Evolutionary conservation across 1,139 yeast genomes (phyloP), one percentile per base, ranked within the genome.

Genomic region (Geotrichum restrictum): DNA sequence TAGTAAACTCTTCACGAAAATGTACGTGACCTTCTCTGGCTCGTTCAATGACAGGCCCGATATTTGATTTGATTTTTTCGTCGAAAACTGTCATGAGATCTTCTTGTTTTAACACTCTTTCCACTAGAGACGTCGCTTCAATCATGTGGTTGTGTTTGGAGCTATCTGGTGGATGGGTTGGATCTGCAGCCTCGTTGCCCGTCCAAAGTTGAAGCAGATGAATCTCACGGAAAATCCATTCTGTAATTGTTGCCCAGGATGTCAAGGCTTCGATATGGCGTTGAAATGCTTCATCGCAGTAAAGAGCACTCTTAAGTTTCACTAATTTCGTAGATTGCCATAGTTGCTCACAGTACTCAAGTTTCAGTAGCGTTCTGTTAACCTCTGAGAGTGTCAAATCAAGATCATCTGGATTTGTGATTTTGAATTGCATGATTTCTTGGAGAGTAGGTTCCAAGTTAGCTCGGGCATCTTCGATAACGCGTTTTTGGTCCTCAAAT

Each of bases 321-420:
- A 93, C 84, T 51, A 87, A 93, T 57, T 82, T 84, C 43, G 79
- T 71, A 19, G 89, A 86, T 57, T 88, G 80, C 95, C 96, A 93
- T 45, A 86, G 74, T 49, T 81, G 83, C 62, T 89, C 83, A 37
- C 89, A 82, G 48, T 79, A 76, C 45, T 83, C 89, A 62, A 81
- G 83, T 55, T 79, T 76, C 29, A 80, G 80, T 45, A 93, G 69
- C 1, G 88, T 68, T 2, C 65, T 69, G 37, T 73, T 72, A 1
- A 88, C 89, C 61, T 82, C 85, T 3, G 68, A 68, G 29, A 65
- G 66, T 14, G 53, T 51, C 4, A 41, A 29, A 24, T 66, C 67
- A 3, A 59, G 51, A 36, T 51, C 56, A 10, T 43, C 51, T 19
- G 53, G 72, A 38, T 70, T 72, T 11, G 61, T 57, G n/a, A 84